Percentiles rank a stretch among this genome's conserved stretches.
Conservation (phyloP, 2,329 filamentous ascomycete species). For the Herpotrichia juniperi region DNA sequence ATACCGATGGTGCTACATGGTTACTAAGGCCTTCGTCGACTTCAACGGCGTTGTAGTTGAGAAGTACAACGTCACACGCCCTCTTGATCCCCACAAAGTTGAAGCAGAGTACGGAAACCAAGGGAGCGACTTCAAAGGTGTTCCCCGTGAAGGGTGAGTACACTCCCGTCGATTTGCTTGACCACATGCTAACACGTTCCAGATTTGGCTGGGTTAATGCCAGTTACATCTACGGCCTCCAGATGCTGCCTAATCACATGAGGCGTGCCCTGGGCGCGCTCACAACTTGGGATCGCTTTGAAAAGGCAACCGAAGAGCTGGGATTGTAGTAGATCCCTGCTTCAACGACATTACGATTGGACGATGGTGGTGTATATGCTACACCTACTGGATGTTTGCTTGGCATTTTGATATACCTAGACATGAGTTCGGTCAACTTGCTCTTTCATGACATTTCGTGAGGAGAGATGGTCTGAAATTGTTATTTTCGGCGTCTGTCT, state of each 20-base stretch:
- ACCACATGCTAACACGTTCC: slow-evolving; percentile 25
- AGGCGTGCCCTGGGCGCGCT: slow-evolving; percentile 85
- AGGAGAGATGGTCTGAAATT: background rate
- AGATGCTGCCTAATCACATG: slow-evolving; percentile 88
- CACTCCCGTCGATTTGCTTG: no score
- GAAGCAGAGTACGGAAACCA: slow-evolving; percentile 99
- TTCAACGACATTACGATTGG: background rate
- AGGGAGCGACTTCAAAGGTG: slow-evolving; percentile 91
- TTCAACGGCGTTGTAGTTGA: slow-evolving; percentile 98
- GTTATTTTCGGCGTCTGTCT: background rate
- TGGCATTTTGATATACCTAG: background rate
- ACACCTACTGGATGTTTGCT: background rate
- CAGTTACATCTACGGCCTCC: slow-evolving; percentile 91
- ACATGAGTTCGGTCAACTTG: background rate
- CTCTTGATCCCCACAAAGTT: slow-evolving; percentile 88
- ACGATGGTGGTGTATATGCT: background rate
- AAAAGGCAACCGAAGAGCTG: slow-evolving; percentile 63
- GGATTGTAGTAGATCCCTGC: slow-evolving; percentile 19
- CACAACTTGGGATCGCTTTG: slow-evolving; percentile 84
- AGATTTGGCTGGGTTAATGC: slow-evolving; percentile 99
- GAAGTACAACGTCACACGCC: slow-evolving; percentile 95
- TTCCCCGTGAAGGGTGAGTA: slow-evolving; percentile 91
- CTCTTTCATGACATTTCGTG: background rate
- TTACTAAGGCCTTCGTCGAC: slow-evolving; percentile 97
- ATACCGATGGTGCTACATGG: slow-evolving; percentile 98